Evolutionary conservation across 2,329 filamentous ascomycete genomes (phyloP).

Genomic region (Colletotrichum sp.): DNA sequence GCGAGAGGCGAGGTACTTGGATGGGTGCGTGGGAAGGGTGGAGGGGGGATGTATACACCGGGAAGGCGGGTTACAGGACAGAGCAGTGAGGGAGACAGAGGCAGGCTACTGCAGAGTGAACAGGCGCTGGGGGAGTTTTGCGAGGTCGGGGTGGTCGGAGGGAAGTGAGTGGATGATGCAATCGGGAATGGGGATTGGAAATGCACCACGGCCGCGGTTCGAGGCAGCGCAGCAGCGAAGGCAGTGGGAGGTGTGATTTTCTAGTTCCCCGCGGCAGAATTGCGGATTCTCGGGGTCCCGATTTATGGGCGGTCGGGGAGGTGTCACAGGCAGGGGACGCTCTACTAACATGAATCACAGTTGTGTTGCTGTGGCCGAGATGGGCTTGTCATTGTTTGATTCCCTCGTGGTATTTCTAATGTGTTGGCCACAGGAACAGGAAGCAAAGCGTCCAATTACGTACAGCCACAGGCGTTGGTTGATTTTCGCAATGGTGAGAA

Average conservation of each 20-base stretch:
- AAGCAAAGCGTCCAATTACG: background rate
- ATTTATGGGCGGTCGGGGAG: background rate
- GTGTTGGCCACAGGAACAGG: background rate
- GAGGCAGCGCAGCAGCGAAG: background rate
- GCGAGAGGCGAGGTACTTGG: background rate
- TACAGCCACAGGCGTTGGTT: background rate
- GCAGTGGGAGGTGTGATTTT: background rate
- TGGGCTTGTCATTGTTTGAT: background rate
- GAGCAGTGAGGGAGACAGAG: background rate
- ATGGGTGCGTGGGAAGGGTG: background rate
- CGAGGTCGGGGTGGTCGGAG: background rate
- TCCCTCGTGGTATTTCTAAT: background rate
- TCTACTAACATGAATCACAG: background rate
- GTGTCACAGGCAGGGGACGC: background rate
- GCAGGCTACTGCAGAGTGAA: background rate
- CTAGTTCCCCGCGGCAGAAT: background rate
- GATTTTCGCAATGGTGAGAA: background rate
- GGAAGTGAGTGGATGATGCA: slow-evolving; percentile 12
- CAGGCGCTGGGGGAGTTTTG: background rate
- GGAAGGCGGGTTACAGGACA: background rate
- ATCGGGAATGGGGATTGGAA: slow-evolving; percentile 3
- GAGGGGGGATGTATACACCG: background rate
- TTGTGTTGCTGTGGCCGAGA: background rate
- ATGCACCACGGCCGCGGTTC: background rate
- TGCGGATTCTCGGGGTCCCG: background rate